Base-by-base conservation (phyloP, 176 grass and related monocot genomes). In the Aegilops tauschii region DNA sequence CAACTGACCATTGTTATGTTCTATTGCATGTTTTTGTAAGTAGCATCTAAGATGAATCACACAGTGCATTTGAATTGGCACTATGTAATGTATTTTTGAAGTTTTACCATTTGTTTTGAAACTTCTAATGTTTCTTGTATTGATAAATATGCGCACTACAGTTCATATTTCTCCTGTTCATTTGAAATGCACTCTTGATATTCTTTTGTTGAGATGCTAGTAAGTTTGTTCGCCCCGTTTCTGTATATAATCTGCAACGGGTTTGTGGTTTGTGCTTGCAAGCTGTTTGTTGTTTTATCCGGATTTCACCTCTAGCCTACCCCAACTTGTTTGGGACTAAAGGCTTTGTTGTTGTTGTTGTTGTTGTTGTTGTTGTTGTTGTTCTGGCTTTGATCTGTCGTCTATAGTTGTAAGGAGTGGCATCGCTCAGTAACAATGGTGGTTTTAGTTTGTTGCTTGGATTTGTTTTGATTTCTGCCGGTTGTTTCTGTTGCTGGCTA, bases 51-150 rank as follows among this genome's bases (percentile, higher is more conserved):
- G 72, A 36, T 77, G 82, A 76, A 47, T 31, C 16, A 63, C 25
- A 45, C 10, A 42, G 3, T 45, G 63, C 25, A 59, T 64, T 32
- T 42, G 37, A 65, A 42, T 64, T 9, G 10, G 6, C 70, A 67
- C 29, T 20, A 12, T 0, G 20, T 37, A 52, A 74, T 66, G 23
- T 23, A 44, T 66, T 25, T 73, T 65, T 4, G 18, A 8, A 66
- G 40, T 73, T 45, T 29, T 20, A 80, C 61, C 32, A 65, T 83
- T 21, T 52, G 29, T 84, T 27, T 75, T 80, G 11, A 66, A 75
- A 45, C 49, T 80, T 91, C 21, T 67, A 11, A 36, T 7, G 20
- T 73, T 75, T 47, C 27, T 27, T 84, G 18, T 80, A 65, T 82
- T 83, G 23, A 74, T 65, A 54, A 64, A 56, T 29, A 25, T 39